Evolutionary conservation across 345 rosid genomes (phyloP), one percentile per base, ranked within the genome.

Genomic region (Psidium guajava): DNA sequence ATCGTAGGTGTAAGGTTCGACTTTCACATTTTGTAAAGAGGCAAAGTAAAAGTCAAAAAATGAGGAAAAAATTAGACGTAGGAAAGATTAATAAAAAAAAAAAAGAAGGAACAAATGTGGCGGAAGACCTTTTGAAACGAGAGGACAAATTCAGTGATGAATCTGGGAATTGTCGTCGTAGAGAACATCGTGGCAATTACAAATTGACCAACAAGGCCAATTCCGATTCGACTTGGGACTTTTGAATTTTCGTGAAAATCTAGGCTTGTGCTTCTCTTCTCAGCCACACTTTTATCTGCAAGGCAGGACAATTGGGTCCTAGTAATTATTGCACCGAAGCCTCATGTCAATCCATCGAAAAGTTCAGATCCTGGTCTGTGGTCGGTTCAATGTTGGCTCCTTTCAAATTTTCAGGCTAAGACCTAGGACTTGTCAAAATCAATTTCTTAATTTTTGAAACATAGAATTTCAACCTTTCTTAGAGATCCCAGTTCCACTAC

Each of bases 11-110:
- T 1, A 6, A 6, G 0, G 21, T 16, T 53, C 20, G 3, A 16
- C 55, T 53, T 18, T 6, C 8, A 2, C 55, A 0, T 2, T 53
- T 0, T 5, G 0, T 0, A 53, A 53, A 16, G 21, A 53, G 21
- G 16, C 7, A 16, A 3, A 53, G 20, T 18, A 53, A 53, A 53
- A 53, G 8, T 53, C 18, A 14, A 1, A 16, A 5, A 53, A 5
- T 1, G 55, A 53, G 18, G 5, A 0, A 8, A 53, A 50, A 50
- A 15, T 53, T 53, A 2, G 3, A 16, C 3, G 16, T 53, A 53
- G 2, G 8, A 16, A 2, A 53, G 21, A 4, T 6, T 5, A 51
- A 50, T 11, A 50, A 50, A 50, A 50, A 11, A 50, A 42, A 42
- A 40, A n/a, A n/a, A n/a, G n/a, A n/a, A n/a, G n/a, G n/a, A n/a